Base-by-base conservation (phyloP, 257 asterid genomes). In the Rauvolfia tetraphylla region DNA sequence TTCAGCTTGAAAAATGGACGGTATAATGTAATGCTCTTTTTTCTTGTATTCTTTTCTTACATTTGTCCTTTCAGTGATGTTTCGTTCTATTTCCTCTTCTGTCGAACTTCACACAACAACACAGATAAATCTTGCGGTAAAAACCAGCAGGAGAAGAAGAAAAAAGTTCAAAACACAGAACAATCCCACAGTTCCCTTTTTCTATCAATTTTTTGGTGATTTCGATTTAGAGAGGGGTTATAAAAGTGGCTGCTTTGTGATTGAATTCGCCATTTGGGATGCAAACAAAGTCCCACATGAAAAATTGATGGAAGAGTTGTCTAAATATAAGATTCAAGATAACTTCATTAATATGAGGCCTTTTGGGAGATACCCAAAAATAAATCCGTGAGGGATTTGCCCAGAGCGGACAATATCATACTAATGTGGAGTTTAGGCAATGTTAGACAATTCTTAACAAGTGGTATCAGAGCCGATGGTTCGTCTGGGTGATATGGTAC, bases 11-110 rank as follows among this genome's bases (percentile, higher is more conserved):
- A 84, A 44, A 86, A 90, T 78, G 81, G 93, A 83, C 95, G 92
- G 89, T 88, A 90, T 83, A 92, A 92, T 89, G 97, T 92, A 92
- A 90, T 87, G 73, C 68, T 82, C 75, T 44, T 23, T 80, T 85
- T 38, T 76, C 83, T 76, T 48, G 18, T 57, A 71, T 48, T 39
- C 3, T 22, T 68, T 25, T 70, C 70, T 15, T 66, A 38, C 68
- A 17, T 31, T 75, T 48, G 5, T 46, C 42, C 22, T 51, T 57
- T 39, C 14, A 20, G 20, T 44, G 34, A 15, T 62, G 23, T 75
- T 48, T 17, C 49, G 22, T 23, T 36, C 13, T 31, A 31, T 15
- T 44, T 75, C 25, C 27, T 20, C 68, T 41, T 36, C 10, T 13
- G 33, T 22, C 12, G 20, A 36, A 73, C 8, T 67, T 67, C 7